These are phyloP conservation scores for Exobasidium rhododendri DNA, from an alignment of 1,284 basidiomycete species.

Conservation along the genomic window DNA sequence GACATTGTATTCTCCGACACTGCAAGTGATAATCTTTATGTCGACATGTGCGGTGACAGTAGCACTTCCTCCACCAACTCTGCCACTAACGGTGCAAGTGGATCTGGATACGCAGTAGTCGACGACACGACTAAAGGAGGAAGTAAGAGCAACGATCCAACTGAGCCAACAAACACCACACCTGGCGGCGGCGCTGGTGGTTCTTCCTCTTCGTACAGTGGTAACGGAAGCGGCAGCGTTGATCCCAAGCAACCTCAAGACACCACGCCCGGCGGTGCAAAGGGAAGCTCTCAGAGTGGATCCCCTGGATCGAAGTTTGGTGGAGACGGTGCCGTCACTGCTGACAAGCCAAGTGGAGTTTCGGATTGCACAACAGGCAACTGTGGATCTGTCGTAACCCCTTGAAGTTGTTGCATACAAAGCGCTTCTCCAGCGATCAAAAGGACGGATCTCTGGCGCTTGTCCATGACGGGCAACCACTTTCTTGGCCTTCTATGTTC, in stretches of 20 bases:
- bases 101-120: not conserved
- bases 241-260: not conserved
- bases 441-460: too few relatives aligned
- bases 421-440: too few relatives aligned
- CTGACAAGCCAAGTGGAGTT: not conserved
- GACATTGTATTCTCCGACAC: not conserved
- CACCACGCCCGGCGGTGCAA: too few relatives aligned
- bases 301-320: not conserved
- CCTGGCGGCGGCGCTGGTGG: not conserved
- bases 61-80: not conserved
- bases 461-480: too few relatives aligned
- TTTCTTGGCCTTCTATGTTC: too few relatives aligned
- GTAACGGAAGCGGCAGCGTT: not conserved
- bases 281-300: too few relatives aligned
- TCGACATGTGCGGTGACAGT: slow-evolving; percentile 1
- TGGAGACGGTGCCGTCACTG: not conserved
- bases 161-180: not conserved
- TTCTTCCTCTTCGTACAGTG: not conserved
- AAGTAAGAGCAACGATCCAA: not conserved
- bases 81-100: too few relatives aligned
- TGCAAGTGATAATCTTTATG: not conserved
- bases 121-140: not conserved
- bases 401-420: too few relatives aligned
- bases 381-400: not conserved
- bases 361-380: not conserved